These are phyloP conservation scores for Penicillium sp. DNA, from an alignment of 2,329 filamentous ascomycete species.

Conservation along the genomic window DNA sequence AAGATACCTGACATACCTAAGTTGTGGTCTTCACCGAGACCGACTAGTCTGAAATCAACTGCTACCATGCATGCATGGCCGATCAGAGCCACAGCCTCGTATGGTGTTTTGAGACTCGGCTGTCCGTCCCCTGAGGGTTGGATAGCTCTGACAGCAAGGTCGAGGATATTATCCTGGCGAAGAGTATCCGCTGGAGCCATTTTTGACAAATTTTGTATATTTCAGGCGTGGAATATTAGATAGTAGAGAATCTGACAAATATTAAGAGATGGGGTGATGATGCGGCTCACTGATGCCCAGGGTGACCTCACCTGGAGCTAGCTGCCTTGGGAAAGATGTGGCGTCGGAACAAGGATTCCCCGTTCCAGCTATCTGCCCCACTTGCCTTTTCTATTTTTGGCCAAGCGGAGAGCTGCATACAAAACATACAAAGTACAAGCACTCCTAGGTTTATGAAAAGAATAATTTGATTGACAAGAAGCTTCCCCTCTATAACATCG, in stretches of 20 bases:
- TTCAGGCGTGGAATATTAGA: background rate
- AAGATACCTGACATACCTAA: constrained; percentile 53
- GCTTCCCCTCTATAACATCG: constrained; percentile 62
- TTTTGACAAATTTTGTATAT: background rate
- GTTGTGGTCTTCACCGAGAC: constrained; percentile 78
- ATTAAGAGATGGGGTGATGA: background rate
- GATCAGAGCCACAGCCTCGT: constrained; percentile 81
- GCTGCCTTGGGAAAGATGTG: background rate
- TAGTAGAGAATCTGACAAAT: background rate
- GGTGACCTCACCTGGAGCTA: constrained; percentile 3
- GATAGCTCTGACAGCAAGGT: constrained; percentile 35
- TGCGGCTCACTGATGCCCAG: background rate
- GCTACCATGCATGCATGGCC: constrained; percentile 79
- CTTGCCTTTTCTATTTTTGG: constrained; percentile 5
- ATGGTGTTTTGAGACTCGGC: constrained; percentile 49
- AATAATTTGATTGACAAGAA: background rate
- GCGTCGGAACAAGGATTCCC: constrained; percentile 4
- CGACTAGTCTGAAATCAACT: constrained; percentile 76
- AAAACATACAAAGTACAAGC: constrained; percentile 1
- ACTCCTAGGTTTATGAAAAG: background rate
- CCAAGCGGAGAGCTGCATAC: background rate
- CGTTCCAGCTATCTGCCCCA: constrained; percentile 7
- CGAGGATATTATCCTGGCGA: constrained; percentile 31
- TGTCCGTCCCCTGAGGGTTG: constrained; percentile 27
- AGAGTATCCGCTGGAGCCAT: constrained; percentile 29